Base-by-base conservation (phyloP, 139 green algal species). In the Mesostigma viride region DNA sequence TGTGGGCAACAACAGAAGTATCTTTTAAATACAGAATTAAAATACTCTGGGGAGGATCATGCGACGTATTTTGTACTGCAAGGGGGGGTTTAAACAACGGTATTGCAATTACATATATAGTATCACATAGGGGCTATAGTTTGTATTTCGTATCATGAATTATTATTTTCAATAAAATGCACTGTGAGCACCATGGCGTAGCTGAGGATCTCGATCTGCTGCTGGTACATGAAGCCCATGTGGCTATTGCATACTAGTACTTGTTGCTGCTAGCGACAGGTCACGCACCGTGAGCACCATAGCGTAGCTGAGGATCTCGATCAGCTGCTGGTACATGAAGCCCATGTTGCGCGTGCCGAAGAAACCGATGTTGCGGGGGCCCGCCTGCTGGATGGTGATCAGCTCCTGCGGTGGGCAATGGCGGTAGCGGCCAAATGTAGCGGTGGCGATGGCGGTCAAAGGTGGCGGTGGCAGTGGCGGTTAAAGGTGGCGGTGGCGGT, bases 321-420 rank as follows among this genome's bases (percentile, higher is more conserved):
- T 91, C 1, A 99, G 83, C 74, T 98, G 87, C 67, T 99, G 92
- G 72, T 99, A 92, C 61, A 94, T 83, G 47, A 94, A 91, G 1
- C 93, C 93, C 76, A 98, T 98, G 79, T 97, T 98, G 20, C 92
- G 75, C 24, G 92, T 98, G 6, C 92, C 92, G 81, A 98, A 98
- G 76, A 98, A 98, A 0, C 89, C 92, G 17, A 98, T 84, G 44
- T 84, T 82, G 58, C 94, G 91, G 0, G 92, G 90, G 1, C 87
- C 88, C 69, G 90, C 84, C 60, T 88, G 83, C 72, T 97, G 90
- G 51, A 98, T 97, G 26, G 92, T 92, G 33, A 97, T 74, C 33
- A 98, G 85, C 78, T 98, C 92, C 89, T 97, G 85, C 36, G 75
- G 47, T n/a, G n/a, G n/a, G n/a, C n/a, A n/a, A n/a, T n/a, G n/a